Base-by-base conservation (phyloP, 2,329 filamentous ascomycete species). In the Alternaria gansuensis region DNA sequence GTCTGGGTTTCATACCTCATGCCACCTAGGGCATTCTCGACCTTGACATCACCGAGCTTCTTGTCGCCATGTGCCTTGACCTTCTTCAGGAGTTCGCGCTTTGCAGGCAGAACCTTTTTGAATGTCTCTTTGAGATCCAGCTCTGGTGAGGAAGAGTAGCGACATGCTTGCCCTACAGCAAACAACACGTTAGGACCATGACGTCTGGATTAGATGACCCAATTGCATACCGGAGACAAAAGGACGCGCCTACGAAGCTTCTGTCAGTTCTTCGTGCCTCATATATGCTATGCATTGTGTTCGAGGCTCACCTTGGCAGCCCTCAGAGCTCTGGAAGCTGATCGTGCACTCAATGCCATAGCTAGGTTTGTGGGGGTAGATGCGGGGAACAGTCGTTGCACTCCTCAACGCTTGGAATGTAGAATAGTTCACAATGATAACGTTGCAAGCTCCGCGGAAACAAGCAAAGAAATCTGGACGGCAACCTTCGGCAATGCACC, bases 21-120 rank as follows among this genome's bases (percentile, higher is more conserved):
- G 74, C 95, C 95, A 71, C 95, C 95, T 69, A 98, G 87, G 23
- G 92, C 92, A 81, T 95, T 97, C 80, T 94, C 91, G 44, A 98
- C 87, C 84, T 94, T 97, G 79, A 98, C 88, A 72, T 97, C 91
- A 57, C 94, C 94, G 71, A 98, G 89, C 60, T 89, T 88, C 79
- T 93, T 95, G 72, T 89, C 87, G 51, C 87, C 85, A 77, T 94
- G 88, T 57, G 89, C 87, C 83, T 97, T 98, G 82, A 98, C 91
- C 79, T 93, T 91, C 81, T 97, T 95, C 72, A 98, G 82, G 21
- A 97, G 88, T 79, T 97, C 94, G 51, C 93, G 88, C 83, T 98
- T 98, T 62, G 88, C 92, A 33, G 95, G 95, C 70, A 99, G 96
- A 59, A 88, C 87, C 68, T 88, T 87, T 72, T 88, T 90, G 67